These are phyloP conservation scores for Starmerella ratchasimensis DNA, from an alignment of 805 yeast species.

Conservation along the genomic window DNA sequence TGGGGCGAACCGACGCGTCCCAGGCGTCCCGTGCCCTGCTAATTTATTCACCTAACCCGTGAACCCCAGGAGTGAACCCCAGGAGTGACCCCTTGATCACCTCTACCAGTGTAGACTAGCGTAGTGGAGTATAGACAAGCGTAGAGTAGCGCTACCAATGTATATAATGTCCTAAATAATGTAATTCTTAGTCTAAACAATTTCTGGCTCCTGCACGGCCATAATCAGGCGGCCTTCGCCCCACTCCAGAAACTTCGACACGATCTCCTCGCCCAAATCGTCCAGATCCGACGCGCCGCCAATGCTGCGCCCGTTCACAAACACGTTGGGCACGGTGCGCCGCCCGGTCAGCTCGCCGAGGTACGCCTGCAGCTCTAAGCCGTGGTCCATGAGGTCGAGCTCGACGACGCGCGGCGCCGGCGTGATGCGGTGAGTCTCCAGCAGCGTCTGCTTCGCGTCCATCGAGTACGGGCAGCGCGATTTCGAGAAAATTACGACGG, in stretches of 20 bases:
- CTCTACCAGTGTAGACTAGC: too few relatives aligned
- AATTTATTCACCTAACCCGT: too few relatives aligned
- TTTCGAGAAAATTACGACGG: slow-evolving; percentile 37
- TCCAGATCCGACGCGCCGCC: slow-evolving; percentile 85
- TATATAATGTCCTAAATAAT: too few relatives aligned
- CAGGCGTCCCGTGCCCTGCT: too few relatives aligned
- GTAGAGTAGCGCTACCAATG: too few relatives aligned
- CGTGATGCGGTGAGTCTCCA: slow-evolving; percentile 47
- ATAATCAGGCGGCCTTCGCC: slow-evolving; percentile 20
- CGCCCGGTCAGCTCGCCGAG: slow-evolving; percentile 60
- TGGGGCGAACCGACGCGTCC: too few relatives aligned
- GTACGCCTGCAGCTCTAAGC: slow-evolving; percentile 59
- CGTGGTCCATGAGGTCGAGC: slow-evolving; percentile 66
- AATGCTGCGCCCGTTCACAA: slow-evolving; percentile 56
- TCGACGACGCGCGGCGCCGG: slow-evolving; percentile 71
- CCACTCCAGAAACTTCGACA: slow-evolving; percentile 46
- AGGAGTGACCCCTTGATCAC: neutral
- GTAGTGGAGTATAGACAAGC: too few relatives aligned
- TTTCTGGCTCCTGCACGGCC: slow-evolving; percentile 4
- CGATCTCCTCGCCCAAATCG: slow-evolving; percentile 43
- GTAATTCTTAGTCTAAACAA: neutral
- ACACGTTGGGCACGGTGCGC: slow-evolving; percentile 78
- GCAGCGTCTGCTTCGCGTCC: slow-evolving; percentile 52
- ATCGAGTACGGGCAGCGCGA: slow-evolving; percentile 61
- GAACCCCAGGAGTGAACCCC: neutral